Base-by-base conservation (phyloP, 768 basidiomycete genomes). In the Lanmaoa pseudosensibilis region DNA sequence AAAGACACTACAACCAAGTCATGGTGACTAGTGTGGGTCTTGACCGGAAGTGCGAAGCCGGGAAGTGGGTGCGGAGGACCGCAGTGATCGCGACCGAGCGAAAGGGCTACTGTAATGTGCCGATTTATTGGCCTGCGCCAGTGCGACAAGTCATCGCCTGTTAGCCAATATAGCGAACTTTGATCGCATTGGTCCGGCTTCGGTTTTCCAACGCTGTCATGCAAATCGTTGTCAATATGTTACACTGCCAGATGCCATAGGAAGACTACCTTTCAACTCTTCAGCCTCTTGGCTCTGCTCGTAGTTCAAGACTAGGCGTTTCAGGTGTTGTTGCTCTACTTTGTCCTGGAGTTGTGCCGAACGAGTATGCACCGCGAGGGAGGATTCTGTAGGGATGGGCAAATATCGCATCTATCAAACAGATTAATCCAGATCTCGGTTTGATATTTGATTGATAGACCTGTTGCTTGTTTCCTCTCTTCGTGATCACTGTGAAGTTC, bases 281-380 rank as follows among this genome's bases (percentile, higher is more conserved):
- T 92, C 90, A 4, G 82, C 87, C 73, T 92, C 92, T 71, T 93
- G 92, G 34, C 88, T 87, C 64, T 93, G 92, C 67, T 93, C 92
- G 60, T 93, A 94, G 69, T 93, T 83, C 50, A 96, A 81, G 4
- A 97, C 97, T 19, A 98, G 81, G n/a, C 87, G 85, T 77, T 99
- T 99, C 62, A 99, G 76, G 58, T 98, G 92, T 71, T 98, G 94
- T 64, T 98, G 96, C 69, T 99, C 97, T 8, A 92, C 93, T 73
- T 88, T 92, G 73, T 95, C 94, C 69, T 94, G 94, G 59, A 92
- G 77, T 67, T 98, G 97, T 41, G 97, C 92, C 2, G 90, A 84
- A 32, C 88, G 85, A 2, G 94, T 95, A 65, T 97, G 93, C 48
- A 94, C 80, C 1, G 96, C 97, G 32, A 99, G 79, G 3, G 93